phyloP scores from a whole-genome alignment of 495 filamentous ascomycete species.

The Penicillium turbatum region DNA sequence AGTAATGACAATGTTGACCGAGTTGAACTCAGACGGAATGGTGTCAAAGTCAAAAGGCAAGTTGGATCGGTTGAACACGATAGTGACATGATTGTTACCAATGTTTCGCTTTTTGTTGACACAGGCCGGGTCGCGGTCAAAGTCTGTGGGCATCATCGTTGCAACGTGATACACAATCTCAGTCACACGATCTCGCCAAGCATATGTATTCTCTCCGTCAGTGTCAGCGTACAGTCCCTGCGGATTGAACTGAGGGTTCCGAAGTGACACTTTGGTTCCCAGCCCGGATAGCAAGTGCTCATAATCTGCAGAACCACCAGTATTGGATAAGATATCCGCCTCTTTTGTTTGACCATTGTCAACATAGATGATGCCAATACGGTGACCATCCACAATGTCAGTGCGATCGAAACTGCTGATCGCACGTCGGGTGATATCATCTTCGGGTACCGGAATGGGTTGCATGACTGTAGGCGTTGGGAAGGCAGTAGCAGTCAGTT shows the following conservation, averaged over 20 bases:
- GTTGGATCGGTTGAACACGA: slow-evolving; percentile 95
- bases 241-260: slow-evolving; percentile 82
- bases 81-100: slow-evolving; percentile 97
- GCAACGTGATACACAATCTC: slow-evolving; percentile 95
- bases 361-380: slow-evolving; percentile 90
- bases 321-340: slow-evolving; percentile 78
- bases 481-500: slow-evolving; percentile 59
- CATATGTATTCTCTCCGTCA: slow-evolving; percentile 83
- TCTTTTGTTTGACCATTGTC: slow-evolving; percentile 78
- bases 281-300: slow-evolving; percentile 74
- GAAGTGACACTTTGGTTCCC: slow-evolving; percentile 73
- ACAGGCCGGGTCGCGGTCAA: slow-evolving; percentile 67
- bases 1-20: slow-evolving; percentile 91
- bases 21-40: slow-evolving; percentile 90
- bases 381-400: slow-evolving; percentile 90
- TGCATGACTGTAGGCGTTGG: slow-evolving; percentile 63
- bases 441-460: slow-evolving; percentile 77
- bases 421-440: slow-evolving; percentile 71
- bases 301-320: slow-evolving; percentile 77
- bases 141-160: slow-evolving; percentile 92
- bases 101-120: slow-evolving; percentile 90
- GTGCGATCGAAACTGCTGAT: slow-evolving; percentile 80
- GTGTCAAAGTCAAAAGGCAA: slow-evolving; percentile 82
- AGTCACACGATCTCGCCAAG: slow-evolving; percentile 90
- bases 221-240: slow-evolving; percentile 82